Conservation (phyloP, 2,329 filamentous ascomycete species). For the Penicillium sp. region DNA sequence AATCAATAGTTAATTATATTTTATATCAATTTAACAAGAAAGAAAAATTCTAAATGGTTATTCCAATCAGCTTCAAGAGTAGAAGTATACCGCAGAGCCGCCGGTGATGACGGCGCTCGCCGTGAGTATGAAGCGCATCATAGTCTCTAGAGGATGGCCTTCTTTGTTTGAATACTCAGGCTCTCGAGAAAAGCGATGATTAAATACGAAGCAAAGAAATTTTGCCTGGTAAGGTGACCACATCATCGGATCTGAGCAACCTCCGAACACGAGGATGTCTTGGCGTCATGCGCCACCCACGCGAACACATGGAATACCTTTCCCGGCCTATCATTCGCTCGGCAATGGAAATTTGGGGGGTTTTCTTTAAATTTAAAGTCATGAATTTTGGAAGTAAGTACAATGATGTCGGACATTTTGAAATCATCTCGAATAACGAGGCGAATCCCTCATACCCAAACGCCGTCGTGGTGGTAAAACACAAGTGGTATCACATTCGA, state of each 20-base stretch:
- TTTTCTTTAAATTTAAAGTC: not conserved
- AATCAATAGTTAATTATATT: too few relatives aligned
- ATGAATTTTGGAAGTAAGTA: not conserved
- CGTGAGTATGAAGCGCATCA: constrained; percentile 17
- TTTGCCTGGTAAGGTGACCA: constrained; percentile 9
- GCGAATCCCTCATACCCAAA: not conserved
- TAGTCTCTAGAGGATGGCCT: not conserved
- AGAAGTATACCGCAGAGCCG: constrained; percentile 25
- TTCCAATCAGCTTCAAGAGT: too few relatives aligned
- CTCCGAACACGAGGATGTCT: constrained; percentile 11
- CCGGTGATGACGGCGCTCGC: constrained; percentile 19
- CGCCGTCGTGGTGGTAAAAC: not conserved
- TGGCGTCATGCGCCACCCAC: constrained; percentile 9
- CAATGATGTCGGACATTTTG: not conserved
- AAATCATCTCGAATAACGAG: not conserved
- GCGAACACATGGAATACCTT: not conserved
- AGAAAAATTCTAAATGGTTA: too few relatives aligned
- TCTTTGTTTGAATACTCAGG: not conserved
- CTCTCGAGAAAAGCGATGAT: not conserved
- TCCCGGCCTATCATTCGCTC: not conserved
- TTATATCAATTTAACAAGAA: too few relatives aligned
- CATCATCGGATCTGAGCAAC: constrained; percentile 11
- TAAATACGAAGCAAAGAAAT: not conserved
- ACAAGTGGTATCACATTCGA: constrained; percentile 18
- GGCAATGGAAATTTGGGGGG: not conserved